Evolutionary conservation across 495 filamentous ascomycete genomes (phyloP).

Genomic region (Aspergillus haitiensis): DNA sequence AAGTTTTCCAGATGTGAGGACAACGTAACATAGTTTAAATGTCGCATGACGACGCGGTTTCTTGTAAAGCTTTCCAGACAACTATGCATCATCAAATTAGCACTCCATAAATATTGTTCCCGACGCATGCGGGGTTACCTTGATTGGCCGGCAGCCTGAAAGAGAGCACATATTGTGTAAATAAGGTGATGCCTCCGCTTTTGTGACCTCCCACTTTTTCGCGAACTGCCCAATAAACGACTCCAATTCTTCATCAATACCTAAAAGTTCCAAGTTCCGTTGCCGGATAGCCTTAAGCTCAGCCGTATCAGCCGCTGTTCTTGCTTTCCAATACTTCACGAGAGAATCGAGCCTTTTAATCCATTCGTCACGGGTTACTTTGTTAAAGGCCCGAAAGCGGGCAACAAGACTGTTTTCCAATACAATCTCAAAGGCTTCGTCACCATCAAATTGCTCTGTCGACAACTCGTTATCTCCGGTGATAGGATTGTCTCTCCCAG

Average conservation of each 20-base stretch:
- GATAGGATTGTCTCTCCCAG: constrained; percentile 52
- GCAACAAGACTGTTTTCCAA: constrained; percentile 64
- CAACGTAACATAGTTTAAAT: constrained; percentile 61
- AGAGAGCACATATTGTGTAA: constrained; percentile 71
- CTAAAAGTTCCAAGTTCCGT: constrained; percentile 61
- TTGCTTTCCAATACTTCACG: constrained; percentile 66
- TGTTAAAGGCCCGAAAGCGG: constrained; percentile 65
- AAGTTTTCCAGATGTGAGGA: constrained; percentile 64
- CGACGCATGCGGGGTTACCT: constrained; percentile 34
- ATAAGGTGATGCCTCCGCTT: constrained; percentile 62
- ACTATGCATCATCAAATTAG: constrained; percentile 32
- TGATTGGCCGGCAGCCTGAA: constrained; percentile 64
- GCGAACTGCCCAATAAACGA: constrained; percentile 68
- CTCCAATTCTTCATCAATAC: constrained; percentile 71
- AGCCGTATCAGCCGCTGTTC: constrained; percentile 55
- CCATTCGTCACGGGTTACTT: constrained; percentile 62
- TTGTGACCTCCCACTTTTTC: constrained; percentile 71
- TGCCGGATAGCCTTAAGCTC: constrained; percentile 57
- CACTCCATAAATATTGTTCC: neutral
- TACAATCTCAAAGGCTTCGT: constrained; percentile 62
- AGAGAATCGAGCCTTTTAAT: constrained; percentile 58
- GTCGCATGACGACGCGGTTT: constrained; percentile 65
- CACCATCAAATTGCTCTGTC: constrained; percentile 49
- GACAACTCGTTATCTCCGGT: constrained; percentile 24
- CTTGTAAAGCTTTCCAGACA: constrained; percentile 65